A percentile compares a stretch with the other conserved stretches of the same genome.
phyloP scores from a whole-genome alignment of 73 alveolate genomes.

The Chromera velia region DNA sequence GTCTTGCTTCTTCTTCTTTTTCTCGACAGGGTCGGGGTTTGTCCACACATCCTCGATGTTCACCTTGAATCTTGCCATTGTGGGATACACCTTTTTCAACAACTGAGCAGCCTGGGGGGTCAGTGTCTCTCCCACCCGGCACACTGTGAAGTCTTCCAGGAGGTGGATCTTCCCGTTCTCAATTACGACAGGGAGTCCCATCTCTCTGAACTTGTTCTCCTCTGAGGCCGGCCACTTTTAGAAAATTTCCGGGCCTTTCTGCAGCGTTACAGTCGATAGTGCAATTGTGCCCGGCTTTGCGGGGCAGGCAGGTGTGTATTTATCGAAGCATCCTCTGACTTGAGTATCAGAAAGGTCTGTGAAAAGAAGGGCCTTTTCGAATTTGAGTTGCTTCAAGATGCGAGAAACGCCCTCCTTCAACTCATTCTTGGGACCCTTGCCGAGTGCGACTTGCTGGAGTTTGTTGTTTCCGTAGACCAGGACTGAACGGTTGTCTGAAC shows the following conservation, averaged over 20 bases:
- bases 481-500: not conserved
- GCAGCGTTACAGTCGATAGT: slow-evolving; percentile 28
- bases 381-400: slow-evolving; percentile 18
- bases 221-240: slow-evolving; percentile 35
- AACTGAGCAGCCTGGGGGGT: not conserved
- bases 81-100: not conserved
- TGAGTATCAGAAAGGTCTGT: slow-evolving; percentile 40
- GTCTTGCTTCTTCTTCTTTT: no score
- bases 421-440: slow-evolving; percentile 50
- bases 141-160: not conserved
- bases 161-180: not conserved
- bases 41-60: no score
- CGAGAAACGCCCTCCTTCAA: slow-evolving; percentile 21
- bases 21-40: no score
- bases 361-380: slow-evolving; percentile 43
- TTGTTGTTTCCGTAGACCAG: not conserved
- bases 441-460: slow-evolving; percentile 1
- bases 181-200: slow-evolving; percentile 34
- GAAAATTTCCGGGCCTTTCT: slow-evolving; percentile 44
- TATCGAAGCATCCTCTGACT: slow-evolving; percentile 27
- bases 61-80: not conserved
- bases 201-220: slow-evolving; percentile 47
- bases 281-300: slow-evolving; percentile 54
- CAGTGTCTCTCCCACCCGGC: not conserved
- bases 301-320: slow-evolving; percentile 17